Evolutionary conservation across 345 rosid species (phyloP), one percentile per base, ranked within the genome.

Genomic region (Melastoma malabathricum): DNA sequence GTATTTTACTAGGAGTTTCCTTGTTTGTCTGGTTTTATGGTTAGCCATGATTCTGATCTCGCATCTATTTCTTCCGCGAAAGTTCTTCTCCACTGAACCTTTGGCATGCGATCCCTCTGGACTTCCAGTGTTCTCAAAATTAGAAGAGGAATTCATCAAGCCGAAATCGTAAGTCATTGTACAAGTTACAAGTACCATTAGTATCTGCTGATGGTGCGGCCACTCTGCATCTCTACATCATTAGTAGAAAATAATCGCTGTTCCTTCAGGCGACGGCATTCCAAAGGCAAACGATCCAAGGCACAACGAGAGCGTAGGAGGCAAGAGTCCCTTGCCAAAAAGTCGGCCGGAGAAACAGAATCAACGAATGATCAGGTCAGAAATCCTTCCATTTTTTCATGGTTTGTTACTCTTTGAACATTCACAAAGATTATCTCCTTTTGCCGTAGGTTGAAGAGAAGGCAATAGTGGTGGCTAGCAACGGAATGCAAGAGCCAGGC

Each of bases 61-160:
- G 41, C 41, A 47, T 46, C 19, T 50, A 43, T 51, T 66, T 41
- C 41, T 47, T 57, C 20, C 50, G 70, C 78, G 41, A 12, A 34
- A 77, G 82, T 75, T 68, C 71, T 82, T 82, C 64, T 56, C 52
- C 54, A 61, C 57, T 0, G 64, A 60, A 66, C 90, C 86, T 15
- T 51, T 71, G 48, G 78, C 82, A 0, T 77, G 90, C 17, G 75
- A 73, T 51, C 72, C 73, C 52, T 79, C 80, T 18, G 86, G 71
- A 34, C 74, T 82, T 18, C 86, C 82, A 8, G 60, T 69, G 13
- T 46, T 79, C 55, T 47, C 57, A 64, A 56, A 50, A 29, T 53
- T 61, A 55, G 77, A 70, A 10, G 79, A 74, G 27, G 81, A 78
- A 34, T 29, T 63, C 22, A 56, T 44, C 15, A 65, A 66, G 43